These are phyloP conservation scores for Triticum monococcum DNA, from an alignment of 176 grass and related monocot species.

Conservation along the genomic window DNA sequence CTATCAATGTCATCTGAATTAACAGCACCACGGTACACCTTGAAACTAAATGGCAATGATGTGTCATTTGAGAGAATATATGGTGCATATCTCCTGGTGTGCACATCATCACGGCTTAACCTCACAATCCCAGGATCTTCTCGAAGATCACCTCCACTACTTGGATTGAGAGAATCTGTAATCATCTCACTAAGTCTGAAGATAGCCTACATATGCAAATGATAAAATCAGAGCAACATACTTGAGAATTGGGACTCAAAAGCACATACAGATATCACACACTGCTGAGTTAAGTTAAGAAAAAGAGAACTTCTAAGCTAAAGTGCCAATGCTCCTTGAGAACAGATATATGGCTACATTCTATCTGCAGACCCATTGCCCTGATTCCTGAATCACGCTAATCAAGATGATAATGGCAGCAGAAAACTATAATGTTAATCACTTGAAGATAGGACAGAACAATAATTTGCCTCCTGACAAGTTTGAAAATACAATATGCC, in stretches of 20 bases:
- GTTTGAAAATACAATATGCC: neutral
- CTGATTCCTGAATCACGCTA: conserved; percentile 19
- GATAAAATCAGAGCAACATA: conserved; percentile 24
- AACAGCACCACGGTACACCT: conserved; percentile 73
- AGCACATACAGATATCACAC: conserved; percentile 1
- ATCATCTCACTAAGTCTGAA: conserved; percentile 83
- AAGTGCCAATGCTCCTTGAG: conserved; percentile 22
- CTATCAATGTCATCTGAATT: conserved; percentile 72
- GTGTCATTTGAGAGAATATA: conserved; percentile 95
- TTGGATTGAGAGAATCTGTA: conserved; percentile 72
- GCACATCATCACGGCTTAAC: conserved; percentile 63
- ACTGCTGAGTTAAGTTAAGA: neutral
- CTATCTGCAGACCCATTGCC: conserved; percentile 4
- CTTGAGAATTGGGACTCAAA: conserved; percentile 13
- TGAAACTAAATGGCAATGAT: conserved; percentile 76
- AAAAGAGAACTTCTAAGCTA: neutral
- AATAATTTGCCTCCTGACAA: neutral
- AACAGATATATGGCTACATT: conserved; percentile 16
- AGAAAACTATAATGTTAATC: conserved; percentile 5
- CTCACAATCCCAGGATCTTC: conserved; percentile 53
- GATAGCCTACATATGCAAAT: conserved; percentile 66
- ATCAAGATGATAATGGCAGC: neutral
- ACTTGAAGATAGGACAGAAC: neutral
- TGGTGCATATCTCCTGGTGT: conserved; percentile 87
- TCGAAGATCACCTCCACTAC: conserved; percentile 44